Base-by-base conservation (phyloP, 306 rosid species). In the Cicer bijugum region DNA sequence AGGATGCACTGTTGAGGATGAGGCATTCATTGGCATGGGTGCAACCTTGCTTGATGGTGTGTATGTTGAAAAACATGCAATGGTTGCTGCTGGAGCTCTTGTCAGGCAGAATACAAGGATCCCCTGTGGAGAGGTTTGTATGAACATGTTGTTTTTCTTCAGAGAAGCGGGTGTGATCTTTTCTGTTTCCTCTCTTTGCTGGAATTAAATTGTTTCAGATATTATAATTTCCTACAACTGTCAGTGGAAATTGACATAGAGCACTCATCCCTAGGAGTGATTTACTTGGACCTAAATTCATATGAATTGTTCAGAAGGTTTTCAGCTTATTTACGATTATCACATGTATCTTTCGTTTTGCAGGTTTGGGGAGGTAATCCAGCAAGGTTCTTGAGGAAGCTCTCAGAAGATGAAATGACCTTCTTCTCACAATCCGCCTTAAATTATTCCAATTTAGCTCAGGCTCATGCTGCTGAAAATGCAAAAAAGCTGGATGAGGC, bases 321-420 rank as follows among this genome's bases (percentile, higher is more conserved):
- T 77, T 84, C 19, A 50, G 46, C 69, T 69, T 28, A 67, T 57
- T 23, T 56, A 14, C 17, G 43, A 47, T 58, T 48, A 20, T 67
- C 40, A 46, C 40, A 65, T 56, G 65, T 45, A 39, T 48, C 71
- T 15, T 67, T 74, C 61, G 50, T 77, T 71, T 72, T 72, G 67
- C 84, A 93, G 98, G 92, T 91, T 58, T 93, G 98, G 98, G 99
- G 95, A 72, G 99, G 99, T 47, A 94, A 91, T 76, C 99, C 99
- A 1, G 97, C 99, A 48, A 91, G 81, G 85, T 91, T 91, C 84
- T 82, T 91, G 84, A 89, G 99, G 84, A 94, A 88, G 89, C 97
- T 94, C 33, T 85, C 96, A 4, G 92, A 94, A 81, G 89, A 94
- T 16, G 99, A 94, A 89, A 88, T 88, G 84, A 80, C 93, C 67